phyloP scores from a whole-genome alignment of 1,284 basidiomycete species.

The Sporisorium reilianum region DNA sequence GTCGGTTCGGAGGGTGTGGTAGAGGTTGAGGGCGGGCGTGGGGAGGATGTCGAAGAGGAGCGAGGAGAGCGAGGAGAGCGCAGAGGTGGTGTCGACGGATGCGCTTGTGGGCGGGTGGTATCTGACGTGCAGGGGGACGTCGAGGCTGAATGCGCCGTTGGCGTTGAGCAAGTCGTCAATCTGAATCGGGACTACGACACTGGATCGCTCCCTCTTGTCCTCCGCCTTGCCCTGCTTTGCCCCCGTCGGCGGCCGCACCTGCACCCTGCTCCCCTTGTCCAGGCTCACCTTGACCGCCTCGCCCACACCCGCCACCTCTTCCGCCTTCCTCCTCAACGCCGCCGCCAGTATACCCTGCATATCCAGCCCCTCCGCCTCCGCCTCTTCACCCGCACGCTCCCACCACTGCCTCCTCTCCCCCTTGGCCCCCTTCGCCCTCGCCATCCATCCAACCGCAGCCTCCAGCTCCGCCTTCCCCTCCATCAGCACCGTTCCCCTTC shows the following conservation, averaged over 20 bases:
- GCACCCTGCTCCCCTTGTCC: not conserved
- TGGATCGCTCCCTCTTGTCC: not conserved
- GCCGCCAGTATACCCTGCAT: conserved; percentile 8
- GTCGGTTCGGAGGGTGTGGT: not conserved
- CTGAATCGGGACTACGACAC: not conserved
- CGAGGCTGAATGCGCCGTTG: not conserved
- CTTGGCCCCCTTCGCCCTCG: not conserved
- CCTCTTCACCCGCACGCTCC: not conserved
- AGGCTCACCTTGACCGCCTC: not conserved
- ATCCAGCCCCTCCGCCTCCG: not conserved
- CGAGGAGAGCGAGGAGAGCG: not conserved
- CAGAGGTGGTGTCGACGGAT: not conserved
- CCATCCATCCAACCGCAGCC: conserved; percentile 18
- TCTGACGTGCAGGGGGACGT: conserved; percentile 24
- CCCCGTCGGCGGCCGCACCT: not conserved
- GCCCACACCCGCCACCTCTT: not conserved
- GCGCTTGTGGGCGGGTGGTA: conserved; percentile 14
- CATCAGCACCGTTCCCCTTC: not conserved
- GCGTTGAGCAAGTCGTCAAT: conserved; percentile 7
- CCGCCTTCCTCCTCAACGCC: not conserved
- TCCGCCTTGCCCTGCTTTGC: not conserved
- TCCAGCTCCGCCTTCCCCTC: conserved; percentile 17
- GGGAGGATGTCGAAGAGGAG: conserved; percentile 12
- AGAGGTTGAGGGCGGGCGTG: not conserved
- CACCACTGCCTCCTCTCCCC: conserved; percentile 9